phyloP scores from a whole-genome alignment of 2,329 filamentous ascomycete genomes.

The Colletotrichum liaoningense region DNA sequence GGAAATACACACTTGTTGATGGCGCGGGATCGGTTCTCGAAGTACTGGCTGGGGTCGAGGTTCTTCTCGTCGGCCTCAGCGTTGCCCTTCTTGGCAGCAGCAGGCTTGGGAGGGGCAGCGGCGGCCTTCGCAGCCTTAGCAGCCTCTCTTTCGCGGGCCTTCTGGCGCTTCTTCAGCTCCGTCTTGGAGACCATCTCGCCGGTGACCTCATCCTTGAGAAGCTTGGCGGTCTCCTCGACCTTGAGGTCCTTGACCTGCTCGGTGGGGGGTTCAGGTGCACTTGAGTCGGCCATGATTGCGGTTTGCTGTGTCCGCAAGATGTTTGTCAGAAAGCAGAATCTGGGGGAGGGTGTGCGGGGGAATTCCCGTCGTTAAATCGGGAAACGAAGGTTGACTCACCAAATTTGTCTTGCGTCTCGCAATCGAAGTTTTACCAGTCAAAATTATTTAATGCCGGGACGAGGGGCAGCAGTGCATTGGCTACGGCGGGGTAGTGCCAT shows the following conservation, averaged over 20 bases:
- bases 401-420: slow-evolving; percentile 24
- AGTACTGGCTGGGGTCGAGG: slow-evolving; percentile 77
- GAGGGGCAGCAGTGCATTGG: slow-evolving; percentile 35
- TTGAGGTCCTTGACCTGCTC: slow-evolving; percentile 55
- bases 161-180: slow-evolving; percentile 94
- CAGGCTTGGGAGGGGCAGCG: slow-evolving; percentile 68
- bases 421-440: slow-evolving; percentile 25
- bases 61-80: slow-evolving; percentile 74
- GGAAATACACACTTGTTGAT: slow-evolving; percentile 69
- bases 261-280: slow-evolving; percentile 52
- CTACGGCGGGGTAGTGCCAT: slow-evolving; percentile 32
- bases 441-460: slow-evolving; percentile 25
- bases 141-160: slow-evolving; percentile 87
- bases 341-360: not conserved
- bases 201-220: slow-evolving; percentile 87
- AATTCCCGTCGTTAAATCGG: not conserved
- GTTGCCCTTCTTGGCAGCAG: slow-evolving; percentile 76
- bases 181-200: slow-evolving; percentile 89
- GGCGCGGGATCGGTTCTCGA: slow-evolving; percentile 90
- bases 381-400: slow-evolving; percentile 20
- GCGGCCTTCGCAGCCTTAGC: slow-evolving; percentile 91
- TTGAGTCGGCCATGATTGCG: slow-evolving; percentile 43
- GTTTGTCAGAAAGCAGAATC: not conserved
- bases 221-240: slow-evolving; percentile 62
- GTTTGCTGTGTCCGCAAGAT: slow-evolving; percentile 2